These are phyloP conservation scores for Coemansia brasiliensis DNA, from an alignment of 192 early-diverging fungal genomes.

Conservation along the genomic window DNA sequence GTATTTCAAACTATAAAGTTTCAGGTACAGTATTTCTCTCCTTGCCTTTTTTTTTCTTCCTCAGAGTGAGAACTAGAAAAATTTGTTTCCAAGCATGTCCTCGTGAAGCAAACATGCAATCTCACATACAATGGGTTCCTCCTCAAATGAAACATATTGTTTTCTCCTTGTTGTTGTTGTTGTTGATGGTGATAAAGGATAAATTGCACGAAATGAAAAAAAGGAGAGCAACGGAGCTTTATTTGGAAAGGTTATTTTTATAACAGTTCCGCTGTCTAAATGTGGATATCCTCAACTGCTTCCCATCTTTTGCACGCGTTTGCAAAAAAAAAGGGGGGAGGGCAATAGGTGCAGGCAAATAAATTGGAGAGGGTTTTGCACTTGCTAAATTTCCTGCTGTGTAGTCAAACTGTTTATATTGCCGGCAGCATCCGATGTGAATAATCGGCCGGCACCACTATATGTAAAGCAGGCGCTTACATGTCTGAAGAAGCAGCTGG, in stretches of 20 bases:
- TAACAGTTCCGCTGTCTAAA: too few species aligned
- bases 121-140: neutral
- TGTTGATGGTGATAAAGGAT: too few species aligned
- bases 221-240: too few species aligned
- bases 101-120: neutral
- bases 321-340: too few species aligned
- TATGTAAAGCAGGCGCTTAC: slow-evolving; percentile 43
- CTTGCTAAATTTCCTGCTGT: slow-evolving; percentile 2
- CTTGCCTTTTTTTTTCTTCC: neutral
- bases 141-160: too few species aligned
- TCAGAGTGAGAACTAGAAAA: neutral
- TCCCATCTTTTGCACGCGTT: too few species aligned
- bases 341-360: too few species aligned
- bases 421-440: slow-evolving; percentile 27
- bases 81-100: neutral
- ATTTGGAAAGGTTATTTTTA: too few species aligned
- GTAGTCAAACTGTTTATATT: slow-evolving; percentile 49
- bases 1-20: slow-evolving; percentile 32
- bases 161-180: too few species aligned
- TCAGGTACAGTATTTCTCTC: slow-evolving; percentile 21
- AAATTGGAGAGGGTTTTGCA: neutral
- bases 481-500: slow-evolving; percentile 41
- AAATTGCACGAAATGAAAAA: too few species aligned
- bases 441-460: slow-evolving; percentile 37
- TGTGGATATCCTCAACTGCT: too few species aligned